Evolutionary conservation across 2,329 filamentous ascomycete species (phyloP).

Genomic region (Talaromyces sp.): DNA sequence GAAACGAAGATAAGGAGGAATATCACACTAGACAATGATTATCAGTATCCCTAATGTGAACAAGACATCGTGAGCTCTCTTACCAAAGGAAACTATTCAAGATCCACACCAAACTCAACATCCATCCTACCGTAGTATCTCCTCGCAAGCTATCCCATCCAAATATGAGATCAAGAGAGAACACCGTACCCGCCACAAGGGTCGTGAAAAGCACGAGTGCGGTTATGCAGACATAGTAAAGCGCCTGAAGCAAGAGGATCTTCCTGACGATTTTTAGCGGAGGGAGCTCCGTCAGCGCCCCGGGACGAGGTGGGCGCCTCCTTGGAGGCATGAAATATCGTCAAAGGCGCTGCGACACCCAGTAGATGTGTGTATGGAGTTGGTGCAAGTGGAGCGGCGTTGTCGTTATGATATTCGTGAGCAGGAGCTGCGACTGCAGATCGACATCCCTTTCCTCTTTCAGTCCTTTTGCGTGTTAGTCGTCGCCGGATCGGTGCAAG

Average conservation of each 20-base stretch:
- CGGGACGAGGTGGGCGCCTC: constrained; percentile 62
- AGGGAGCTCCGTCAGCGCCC: constrained; percentile 63
- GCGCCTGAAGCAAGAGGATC: constrained; percentile 62
- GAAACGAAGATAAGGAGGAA: constrained; percentile 79
- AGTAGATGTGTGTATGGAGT: neutral
- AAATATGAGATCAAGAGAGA: constrained; percentile 58
- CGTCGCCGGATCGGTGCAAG: neutral
- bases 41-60: neutral
- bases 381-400: neutral
- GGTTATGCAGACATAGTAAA: constrained; percentile 62
- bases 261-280: constrained; percentile 65
- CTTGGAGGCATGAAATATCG: constrained; percentile 40
- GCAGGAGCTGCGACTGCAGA: constrained; percentile 1
- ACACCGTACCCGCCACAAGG: constrained; percentile 60
- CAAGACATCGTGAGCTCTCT: constrained; percentile 32
- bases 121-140: constrained; percentile 69
- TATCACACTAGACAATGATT: constrained; percentile 60
- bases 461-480: neutral
- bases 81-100: constrained; percentile 64
- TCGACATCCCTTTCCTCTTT: neutral
- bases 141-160: constrained; percentile 63
- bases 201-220: constrained; percentile 65
- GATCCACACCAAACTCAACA: constrained; percentile 65
- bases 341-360: neutral
- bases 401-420: constrained; percentile 4